Evolutionary conservation across 495 filamentous ascomycete genomes (phyloP), one percentile per base, ranked within the genome.

Genomic region (Aspergillus homomorphus): DNA sequence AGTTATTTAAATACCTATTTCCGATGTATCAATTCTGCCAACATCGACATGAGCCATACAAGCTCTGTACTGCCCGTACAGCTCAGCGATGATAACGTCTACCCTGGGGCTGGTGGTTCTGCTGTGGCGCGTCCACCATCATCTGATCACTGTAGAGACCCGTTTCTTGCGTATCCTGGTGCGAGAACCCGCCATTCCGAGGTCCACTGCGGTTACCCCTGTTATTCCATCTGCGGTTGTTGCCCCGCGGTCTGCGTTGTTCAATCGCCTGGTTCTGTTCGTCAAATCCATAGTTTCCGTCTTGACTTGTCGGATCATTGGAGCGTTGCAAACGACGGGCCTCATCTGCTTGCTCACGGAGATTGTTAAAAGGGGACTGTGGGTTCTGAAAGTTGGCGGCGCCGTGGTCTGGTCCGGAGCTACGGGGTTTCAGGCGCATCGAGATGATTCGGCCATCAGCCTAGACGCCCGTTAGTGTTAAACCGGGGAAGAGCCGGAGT

Each of bases 391-490:
- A 44, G 23, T 20, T 33, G 16, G 57, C 18, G 12, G 49, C 58
- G 45, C 74, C 69, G 18, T 65, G 66, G 54, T 54, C 49, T 66
- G 59, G 54, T 10, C 59, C 53, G 23, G 75, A 45, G 18, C 77
- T 76, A 18, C 76, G 69, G 14, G 77, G 67, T 58, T 91, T 92
- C 63, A 88, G 76, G 61, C 86, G 89, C 56, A 98, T 84, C 46
- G 86, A 81, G 6, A 98, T 79, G 12, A 91, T 66, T 55, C 90
- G 81, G n/a, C 92, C 90, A 62, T 96, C 92, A 54, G 92, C 92
- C 91, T 96, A 60, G 43, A 21, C 15, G 16, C 18, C 14, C 21
- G 55, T 76, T 62, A 77, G 69, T 43, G 30, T 56, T 59, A 53
- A 23, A 19, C 22, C 57, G 19, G 44, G 45, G 21, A 30, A 44